A percentile compares a stretch with the other conserved stretches of the same genome.
These are phyloP conservation scores for Aphanocladium album DNA, from an alignment of 2,329 filamentous ascomycete species.

Conservation along the genomic window DNA sequence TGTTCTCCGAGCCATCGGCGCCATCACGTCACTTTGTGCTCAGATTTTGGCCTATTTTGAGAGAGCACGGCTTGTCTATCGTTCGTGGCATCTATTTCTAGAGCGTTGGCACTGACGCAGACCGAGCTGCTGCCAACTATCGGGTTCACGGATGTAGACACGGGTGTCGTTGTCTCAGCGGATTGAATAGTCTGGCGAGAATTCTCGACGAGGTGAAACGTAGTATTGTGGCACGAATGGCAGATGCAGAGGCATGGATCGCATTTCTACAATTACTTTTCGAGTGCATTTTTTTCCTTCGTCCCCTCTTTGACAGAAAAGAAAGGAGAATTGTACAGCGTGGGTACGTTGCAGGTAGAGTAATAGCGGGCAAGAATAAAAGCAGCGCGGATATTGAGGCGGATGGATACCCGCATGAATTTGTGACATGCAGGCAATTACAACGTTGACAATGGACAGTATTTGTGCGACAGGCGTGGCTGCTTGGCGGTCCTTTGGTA, in stretches of 20 bases:
- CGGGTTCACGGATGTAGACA: neutral
- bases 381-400: neutral
- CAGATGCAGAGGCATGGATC: neutral
- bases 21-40: neutral
- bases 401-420: neutral
- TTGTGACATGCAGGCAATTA: neutral
- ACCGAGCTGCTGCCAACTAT: too few species aligned
- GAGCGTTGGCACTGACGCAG: neutral
- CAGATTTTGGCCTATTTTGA: neutral
- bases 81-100: neutral
- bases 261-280: neutral
- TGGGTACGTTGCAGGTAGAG: neutral
- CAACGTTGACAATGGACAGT: neutral
- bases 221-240: neutral
- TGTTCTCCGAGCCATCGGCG: neutral
- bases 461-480: neutral
- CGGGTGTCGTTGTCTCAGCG: neutral
- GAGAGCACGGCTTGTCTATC: neutral
- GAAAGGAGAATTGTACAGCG: neutral
- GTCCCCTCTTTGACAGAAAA: too few species aligned
- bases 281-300: too few species aligned
- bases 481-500: constrained; percentile 1
- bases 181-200: neutral
- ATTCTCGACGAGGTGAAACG: neutral
- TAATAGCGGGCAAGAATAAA: neutral